A percentile compares a stretch with the other conserved stretches of the same genome.
Evolutionary conservation across 2,329 filamentous ascomycete genomes (phyloP).

Genomic region (Fusarium sublunatum): DNA sequence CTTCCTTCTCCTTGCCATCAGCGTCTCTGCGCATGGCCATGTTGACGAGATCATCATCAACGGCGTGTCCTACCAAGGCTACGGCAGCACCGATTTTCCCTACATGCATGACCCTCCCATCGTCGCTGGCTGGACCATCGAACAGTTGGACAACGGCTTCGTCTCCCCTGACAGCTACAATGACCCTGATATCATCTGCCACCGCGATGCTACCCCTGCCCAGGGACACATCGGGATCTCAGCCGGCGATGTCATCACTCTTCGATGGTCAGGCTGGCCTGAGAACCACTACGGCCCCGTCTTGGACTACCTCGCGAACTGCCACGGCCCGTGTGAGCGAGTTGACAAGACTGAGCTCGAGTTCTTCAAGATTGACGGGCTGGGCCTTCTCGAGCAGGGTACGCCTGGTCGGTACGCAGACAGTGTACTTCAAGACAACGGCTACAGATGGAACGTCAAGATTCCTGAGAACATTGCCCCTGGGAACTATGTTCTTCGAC

Average conservation of each 20-base stretch:
- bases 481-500: constrained; percentile 66
- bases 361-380: constrained; percentile 61
- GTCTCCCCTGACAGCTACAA: constrained; percentile 59
- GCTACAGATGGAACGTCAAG: constrained; percentile 62
- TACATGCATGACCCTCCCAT: constrained; percentile 53
- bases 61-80: constrained; percentile 56
- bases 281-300: constrained; percentile 61
- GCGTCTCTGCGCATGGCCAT: constrained; percentile 55
- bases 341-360: constrained; percentile 56
- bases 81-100: constrained; percentile 52
- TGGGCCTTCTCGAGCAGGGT: constrained; percentile 53
- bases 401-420: constrained; percentile 54
- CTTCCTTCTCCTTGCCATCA: constrained; percentile 20
- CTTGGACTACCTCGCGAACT: constrained; percentile 59
- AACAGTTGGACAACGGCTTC: constrained; percentile 58
- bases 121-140: constrained; percentile 55
- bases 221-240: constrained; percentile 54
- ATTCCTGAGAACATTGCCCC: constrained; percentile 60
- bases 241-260: constrained; percentile 58
- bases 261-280: constrained; percentile 63
- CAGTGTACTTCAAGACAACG: constrained; percentile 60
- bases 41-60: constrained; percentile 57
- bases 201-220: constrained; percentile 55
- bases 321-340: constrained; percentile 55
- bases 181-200: constrained; percentile 61